Conservation (phyloP, 176 grass and related monocot genomes). For the Oryza rufipogon region DNA sequence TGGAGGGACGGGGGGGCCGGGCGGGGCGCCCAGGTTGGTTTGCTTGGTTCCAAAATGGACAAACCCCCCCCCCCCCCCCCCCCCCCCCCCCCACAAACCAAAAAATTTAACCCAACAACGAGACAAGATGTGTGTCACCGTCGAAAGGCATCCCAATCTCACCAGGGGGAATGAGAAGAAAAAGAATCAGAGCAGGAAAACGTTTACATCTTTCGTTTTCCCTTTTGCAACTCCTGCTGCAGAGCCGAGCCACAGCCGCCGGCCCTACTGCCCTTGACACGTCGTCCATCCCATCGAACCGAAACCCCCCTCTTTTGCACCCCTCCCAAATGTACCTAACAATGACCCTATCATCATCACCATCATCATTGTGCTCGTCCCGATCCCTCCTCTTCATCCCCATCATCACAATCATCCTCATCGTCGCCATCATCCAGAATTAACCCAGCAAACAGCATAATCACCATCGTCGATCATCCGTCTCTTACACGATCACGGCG, state of each 20-base stretch:
- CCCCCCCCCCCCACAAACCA: too few species aligned
- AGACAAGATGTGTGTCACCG: neutral
- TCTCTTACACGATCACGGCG: neutral
- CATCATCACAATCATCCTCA: neutral
- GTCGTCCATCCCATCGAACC: neutral
- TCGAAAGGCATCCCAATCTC: conserved; percentile 17
- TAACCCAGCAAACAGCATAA: conserved; percentile 13
- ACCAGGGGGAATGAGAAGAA: neutral
- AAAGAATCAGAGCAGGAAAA: neutral
- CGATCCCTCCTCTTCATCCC: neutral
- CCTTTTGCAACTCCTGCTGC: conserved; percentile 18
- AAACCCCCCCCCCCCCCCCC: neutral
- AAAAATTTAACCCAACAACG: neutral
- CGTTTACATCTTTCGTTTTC: conserved; percentile 37
- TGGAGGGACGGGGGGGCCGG: neutral
- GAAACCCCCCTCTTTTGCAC: neutral
- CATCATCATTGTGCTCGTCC: neutral
- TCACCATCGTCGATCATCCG: conserved; percentile 31
- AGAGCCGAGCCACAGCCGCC: too few species aligned
- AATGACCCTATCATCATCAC: conserved; percentile 18
- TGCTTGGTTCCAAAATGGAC: neutral
- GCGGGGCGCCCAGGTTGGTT: too few species aligned
- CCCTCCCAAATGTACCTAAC: conserved; percentile 23
- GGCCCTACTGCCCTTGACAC: neutral
- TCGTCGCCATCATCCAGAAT: conserved; percentile 21